A percentile compares a stretch with the other conserved stretches of the same genome.
These are phyloP conservation scores for Hymenoscyphus fructigenus DNA, from an alignment of 2,329 filamentous ascomycete species.

Conservation along the genomic window DNA sequence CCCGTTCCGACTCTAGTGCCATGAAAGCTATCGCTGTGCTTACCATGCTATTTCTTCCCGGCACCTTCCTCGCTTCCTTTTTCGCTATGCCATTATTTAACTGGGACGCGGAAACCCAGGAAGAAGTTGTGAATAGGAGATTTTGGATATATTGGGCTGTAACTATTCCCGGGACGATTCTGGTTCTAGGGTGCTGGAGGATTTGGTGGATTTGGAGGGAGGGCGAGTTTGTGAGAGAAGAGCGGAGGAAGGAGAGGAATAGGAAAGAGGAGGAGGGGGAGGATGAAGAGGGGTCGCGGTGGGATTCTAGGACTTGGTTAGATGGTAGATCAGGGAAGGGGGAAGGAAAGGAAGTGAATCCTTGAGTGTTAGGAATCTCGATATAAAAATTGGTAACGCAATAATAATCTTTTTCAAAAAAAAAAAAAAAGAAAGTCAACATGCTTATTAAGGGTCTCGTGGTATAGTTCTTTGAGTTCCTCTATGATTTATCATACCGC, in stretches of 20 bases:
- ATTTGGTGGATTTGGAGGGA: neutral
- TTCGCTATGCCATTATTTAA: constrained; percentile 17
- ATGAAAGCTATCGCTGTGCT: constrained; percentile 20
- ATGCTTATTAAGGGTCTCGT: no score
- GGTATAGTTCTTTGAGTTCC: no score
- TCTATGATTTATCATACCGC: no score
- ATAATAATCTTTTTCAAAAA: no score
- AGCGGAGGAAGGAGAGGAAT: neutral
- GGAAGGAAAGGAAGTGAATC: no score
- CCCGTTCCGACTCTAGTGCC: constrained; percentile 6
- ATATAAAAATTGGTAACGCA: no score
- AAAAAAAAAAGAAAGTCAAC: no score
- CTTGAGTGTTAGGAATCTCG: no score
- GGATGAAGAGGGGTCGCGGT: neutral
- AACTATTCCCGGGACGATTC: neutral
- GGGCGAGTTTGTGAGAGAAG: neutral
- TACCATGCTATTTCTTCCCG: constrained; percentile 18
- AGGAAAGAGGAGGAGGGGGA: neutral
- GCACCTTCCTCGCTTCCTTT: constrained; percentile 8
- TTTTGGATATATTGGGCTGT: neutral
- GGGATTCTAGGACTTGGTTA: neutral
- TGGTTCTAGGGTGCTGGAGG: neutral
- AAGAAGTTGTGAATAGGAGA: neutral
- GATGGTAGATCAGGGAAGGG: no score
- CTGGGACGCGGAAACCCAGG: neutral